Base-by-base conservation (phyloP, 1,284 basidiomycete genomes). In the Sphagnurus paluster region DNA sequence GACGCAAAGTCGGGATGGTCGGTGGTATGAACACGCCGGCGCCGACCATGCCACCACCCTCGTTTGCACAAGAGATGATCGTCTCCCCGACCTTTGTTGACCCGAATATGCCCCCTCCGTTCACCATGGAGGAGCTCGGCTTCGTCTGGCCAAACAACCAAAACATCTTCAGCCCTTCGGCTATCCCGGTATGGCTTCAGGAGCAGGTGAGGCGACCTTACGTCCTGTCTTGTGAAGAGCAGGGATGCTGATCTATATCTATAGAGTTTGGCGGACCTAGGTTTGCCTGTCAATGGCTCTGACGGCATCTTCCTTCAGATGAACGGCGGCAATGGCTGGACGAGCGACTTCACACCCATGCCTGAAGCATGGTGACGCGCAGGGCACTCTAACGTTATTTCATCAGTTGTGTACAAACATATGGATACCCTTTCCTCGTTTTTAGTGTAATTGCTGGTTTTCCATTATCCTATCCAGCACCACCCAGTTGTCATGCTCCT, bases 261-360 rank as follows among this genome's bases (percentile, higher is more conserved):
- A 36, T 65, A 93, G 89, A 93, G 82, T 60, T 69, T 93, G 52
- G 83, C 86, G 16, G 92, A 95, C 64, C 80, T 95, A 5, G 91
- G 92, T 13, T 69, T 94, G 39, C 92, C 92, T n/a, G 75, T 84
- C 35, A 93, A 93, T 57, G 92, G 91, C 36, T 89, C 87, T 4
- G 92, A 95, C 57, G 90, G 87, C 5, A 85, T 94, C 43, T 94
- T 95, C 70, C 66, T 94, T 46, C 87, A 87, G 56, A 78, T 88
- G 70, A 73, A 74, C 34, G 80, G 77, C 46, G 63, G 74, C 34
- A 85, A 80, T 50, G 86, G 87, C 8, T 90, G 87, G 88, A 78
- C 75, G 28, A 80, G 80, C 38, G 85, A 88, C 58, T 83, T 87
- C 58, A 72, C 78, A 10, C 74, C 80, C 36, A 85, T 87, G 79